These are phyloP conservation scores for Talaromyces atroroseus DNA, from an alignment of 2,329 filamentous ascomycete genomes.

Conservation along the genomic window DNA sequence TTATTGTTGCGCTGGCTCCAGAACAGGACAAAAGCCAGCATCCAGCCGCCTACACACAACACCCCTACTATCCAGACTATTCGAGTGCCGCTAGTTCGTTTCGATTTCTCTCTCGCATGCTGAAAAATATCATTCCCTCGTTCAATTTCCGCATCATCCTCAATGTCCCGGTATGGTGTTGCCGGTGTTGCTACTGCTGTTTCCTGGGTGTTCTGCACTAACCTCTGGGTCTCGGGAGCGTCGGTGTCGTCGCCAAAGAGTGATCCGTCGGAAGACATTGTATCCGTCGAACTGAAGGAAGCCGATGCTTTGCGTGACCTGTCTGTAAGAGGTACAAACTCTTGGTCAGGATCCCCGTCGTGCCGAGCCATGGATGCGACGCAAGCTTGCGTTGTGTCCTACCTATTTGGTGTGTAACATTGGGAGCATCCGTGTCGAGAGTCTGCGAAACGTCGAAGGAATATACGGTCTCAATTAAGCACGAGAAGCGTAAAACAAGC, in stretches of 20 bases:
- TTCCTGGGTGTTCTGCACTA: conserved; percentile 12
- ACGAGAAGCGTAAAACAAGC: not conserved
- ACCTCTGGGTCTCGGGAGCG: conserved; percentile 8
- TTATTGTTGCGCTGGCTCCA: conserved; percentile 31
- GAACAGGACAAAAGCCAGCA: conserved; percentile 41
- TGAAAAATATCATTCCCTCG: conserved; percentile 23
- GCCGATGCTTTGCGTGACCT: conserved; percentile 21
- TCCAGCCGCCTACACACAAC: conserved; percentile 42
- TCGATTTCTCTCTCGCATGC: conserved; percentile 20
- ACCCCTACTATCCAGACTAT: conserved; percentile 36
- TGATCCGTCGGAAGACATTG: conserved; percentile 30
- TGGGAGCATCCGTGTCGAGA: not conserved
- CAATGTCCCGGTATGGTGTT: conserved; percentile 30
- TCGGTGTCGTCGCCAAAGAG: conserved; percentile 25
- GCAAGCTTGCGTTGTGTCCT: not conserved
- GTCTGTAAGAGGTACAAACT: conserved; percentile 25
- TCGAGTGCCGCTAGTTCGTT: conserved; percentile 28
- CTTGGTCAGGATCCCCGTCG: conserved; percentile 6
- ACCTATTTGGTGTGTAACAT: conserved; percentile 2
- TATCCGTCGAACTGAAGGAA: conserved; percentile 30
- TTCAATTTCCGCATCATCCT: conserved; percentile 26
- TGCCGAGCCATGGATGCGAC: conserved; percentile 9
- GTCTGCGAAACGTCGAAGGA: not conserved
- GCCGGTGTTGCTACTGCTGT: not conserved
- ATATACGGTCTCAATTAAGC: not conserved